Evolutionary conservation across 2,329 filamentous ascomycete genomes (phyloP).

Genomic region (Aureobasidium musti): DNA sequence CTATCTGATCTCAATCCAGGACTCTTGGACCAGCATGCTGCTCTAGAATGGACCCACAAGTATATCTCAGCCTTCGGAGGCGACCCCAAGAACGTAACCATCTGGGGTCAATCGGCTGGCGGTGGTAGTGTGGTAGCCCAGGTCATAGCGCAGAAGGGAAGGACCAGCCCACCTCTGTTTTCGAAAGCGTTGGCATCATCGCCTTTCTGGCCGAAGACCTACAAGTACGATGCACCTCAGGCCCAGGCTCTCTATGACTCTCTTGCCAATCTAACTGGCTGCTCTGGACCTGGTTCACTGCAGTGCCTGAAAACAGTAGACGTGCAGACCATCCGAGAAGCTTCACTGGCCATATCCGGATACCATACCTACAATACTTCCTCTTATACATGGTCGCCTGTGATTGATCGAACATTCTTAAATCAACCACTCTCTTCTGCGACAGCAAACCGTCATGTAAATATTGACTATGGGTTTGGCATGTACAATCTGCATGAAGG

Average conservation of each 20-base stretch:
- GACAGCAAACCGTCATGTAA: conserved; percentile 44
- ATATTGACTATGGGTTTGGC: conserved; percentile 53
- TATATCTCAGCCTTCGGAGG: conserved; percentile 53
- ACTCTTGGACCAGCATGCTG: conserved; percentile 52
- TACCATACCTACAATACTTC: conserved; percentile 58
- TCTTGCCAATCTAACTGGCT: conserved; percentile 53
- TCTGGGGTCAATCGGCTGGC: conserved; percentile 55
- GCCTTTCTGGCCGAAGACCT: conserved; percentile 63
- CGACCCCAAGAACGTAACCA: conserved; percentile 48
- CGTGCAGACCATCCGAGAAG: conserved; percentile 57
- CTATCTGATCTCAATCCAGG: conserved; percentile 53
- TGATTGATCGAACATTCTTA: conserved; percentile 60
- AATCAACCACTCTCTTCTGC: conserved; percentile 51
- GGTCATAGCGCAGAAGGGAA: conserved; percentile 52
- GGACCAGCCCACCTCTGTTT: conserved; percentile 51
- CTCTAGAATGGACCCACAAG: conserved; percentile 55
- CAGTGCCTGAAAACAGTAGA: conserved; percentile 58
- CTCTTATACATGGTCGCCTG: conserved; percentile 62
- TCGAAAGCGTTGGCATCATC: conserved; percentile 54
- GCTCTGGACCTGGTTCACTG: conserved; percentile 51
- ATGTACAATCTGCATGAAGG: conserved; percentile 66
- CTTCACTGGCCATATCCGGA: conserved; percentile 52
- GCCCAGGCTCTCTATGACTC: conserved; percentile 55
- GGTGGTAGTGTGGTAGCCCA: conserved; percentile 57
- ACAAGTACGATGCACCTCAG: conserved; percentile 54